Evolutionary conservation across 768 basidiomycete genomes (phyloP).

Genomic region (Hericium coralloides): DNA sequence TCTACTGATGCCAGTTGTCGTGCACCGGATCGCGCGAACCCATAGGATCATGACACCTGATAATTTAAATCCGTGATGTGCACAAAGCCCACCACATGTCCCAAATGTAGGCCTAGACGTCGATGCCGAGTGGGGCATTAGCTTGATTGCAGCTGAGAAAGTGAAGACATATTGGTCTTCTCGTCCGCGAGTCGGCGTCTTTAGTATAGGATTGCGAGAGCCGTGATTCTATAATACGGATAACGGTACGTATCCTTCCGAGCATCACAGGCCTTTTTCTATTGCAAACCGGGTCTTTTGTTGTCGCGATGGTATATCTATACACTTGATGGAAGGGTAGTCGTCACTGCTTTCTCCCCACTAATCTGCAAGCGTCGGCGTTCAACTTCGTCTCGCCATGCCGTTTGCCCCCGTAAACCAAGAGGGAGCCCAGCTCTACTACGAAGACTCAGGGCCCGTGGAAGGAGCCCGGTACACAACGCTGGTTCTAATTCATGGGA

Average conservation of each 20-base stretch:
- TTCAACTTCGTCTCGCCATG: background rate
- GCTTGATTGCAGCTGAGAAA: too few relatives aligned
- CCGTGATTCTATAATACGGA: background rate
- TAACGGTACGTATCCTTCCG: background rate
- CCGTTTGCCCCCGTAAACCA: conserved; percentile 1
- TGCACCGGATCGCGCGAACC: too few relatives aligned
- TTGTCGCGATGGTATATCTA: background rate
- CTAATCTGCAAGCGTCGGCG: background rate
- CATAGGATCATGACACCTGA: too few relatives aligned
- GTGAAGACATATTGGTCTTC: too few relatives aligned
- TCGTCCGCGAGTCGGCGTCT: too few relatives aligned
- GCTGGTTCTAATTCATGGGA: conserved; percentile 13
- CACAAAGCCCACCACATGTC: too few relatives aligned
- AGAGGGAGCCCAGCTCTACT: background rate
- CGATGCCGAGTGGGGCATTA: too few relatives aligned
- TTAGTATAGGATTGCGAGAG: background rate
- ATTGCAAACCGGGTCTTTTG: background rate
- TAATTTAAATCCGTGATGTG: too few relatives aligned
- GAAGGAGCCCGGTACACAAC: conserved; percentile 7
- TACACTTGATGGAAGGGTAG: background rate
- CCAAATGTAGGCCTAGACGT: too few relatives aligned
- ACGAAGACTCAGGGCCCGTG: conserved; percentile 10
- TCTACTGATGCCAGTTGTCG: too few relatives aligned
- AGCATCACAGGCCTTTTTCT: too few relatives aligned
- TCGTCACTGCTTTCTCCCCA: background rate